phyloP scores from a whole-genome alignment of 2,329 filamentous ascomycete species.

The Shiraia sp. region DNA sequence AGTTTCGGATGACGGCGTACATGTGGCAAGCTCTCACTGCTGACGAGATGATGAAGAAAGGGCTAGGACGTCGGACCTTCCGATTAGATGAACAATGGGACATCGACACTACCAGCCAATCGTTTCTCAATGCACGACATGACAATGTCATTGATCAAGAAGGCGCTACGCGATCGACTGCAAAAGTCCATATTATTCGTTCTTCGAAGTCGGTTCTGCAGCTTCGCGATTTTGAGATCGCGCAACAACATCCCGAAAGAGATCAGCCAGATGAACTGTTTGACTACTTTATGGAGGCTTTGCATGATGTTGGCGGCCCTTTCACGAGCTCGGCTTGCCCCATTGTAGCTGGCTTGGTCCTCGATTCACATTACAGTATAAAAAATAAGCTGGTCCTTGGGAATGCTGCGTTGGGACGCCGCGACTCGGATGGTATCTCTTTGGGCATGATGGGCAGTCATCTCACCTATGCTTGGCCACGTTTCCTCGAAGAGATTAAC shows the following conservation, averaged over 20 bases:
- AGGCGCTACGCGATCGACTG: constrained; percentile 27
- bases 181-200: constrained; percentile 32
- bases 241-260: constrained; percentile 26
- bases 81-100: constrained; percentile 39
- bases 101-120: constrained; percentile 26
- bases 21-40: constrained; percentile 44
- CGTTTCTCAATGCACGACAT: constrained; percentile 19
- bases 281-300: constrained; percentile 26
- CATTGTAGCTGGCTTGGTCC: constrained; percentile 37
- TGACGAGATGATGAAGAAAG: constrained; percentile 32
- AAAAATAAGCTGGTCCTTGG: constrained; percentile 25
- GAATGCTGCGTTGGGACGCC: constrained; percentile 30
- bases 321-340: constrained; percentile 28
- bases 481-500: constrained; percentile 34
- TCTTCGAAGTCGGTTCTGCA: constrained; percentile 28
- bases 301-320: constrained; percentile 26
- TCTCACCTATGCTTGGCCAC: constrained; percentile 35
- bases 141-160: constrained; percentile 13
- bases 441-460: constrained; percentile 34
- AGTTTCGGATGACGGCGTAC: constrained; percentile 40
- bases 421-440: constrained; percentile 29
- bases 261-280: constrained; percentile 15
- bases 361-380: constrained; percentile 33
- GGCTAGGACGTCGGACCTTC: constrained; percentile 32
- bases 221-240: constrained; percentile 19